Evolutionary conservation across 305 asterid genomes (phyloP).

Genomic region (Fraxinus greggii): DNA sequence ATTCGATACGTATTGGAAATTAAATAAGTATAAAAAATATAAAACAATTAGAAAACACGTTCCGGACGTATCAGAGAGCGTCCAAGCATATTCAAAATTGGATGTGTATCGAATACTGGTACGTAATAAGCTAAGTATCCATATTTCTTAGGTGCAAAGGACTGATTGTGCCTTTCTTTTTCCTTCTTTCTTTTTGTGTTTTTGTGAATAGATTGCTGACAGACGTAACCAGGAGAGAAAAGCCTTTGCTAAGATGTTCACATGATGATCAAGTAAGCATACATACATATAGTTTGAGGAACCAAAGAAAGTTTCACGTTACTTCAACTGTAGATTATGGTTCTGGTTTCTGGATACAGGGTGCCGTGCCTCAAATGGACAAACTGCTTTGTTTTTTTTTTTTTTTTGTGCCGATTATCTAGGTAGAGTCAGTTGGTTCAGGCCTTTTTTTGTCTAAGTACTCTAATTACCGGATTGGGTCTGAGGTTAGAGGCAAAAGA

Average conservation of each 20-base stretch:
- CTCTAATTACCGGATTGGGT: conserved; percentile 26
- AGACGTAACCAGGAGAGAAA: conserved; percentile 68
- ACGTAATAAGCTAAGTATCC: too few relatives aligned
- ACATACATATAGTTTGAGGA: background rate
- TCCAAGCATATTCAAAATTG: too few relatives aligned
- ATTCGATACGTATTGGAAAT: too few relatives aligned
- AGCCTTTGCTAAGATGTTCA: conserved; percentile 76
- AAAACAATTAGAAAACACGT: too few relatives aligned
- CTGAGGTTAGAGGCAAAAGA: conserved; percentile 25
- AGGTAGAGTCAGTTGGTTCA: conserved; percentile 25
- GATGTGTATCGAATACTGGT: too few relatives aligned
- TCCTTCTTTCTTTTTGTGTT: background rate
- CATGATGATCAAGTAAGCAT: conserved; percentile 31
- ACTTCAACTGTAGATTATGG: background rate
- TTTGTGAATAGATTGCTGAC: conserved; percentile 54
- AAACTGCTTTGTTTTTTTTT: background rate
- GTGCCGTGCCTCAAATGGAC: background rate
- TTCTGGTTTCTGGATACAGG: background rate
- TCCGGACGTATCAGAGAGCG: too few relatives aligned
- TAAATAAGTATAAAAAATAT: too few relatives aligned
- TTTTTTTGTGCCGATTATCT: background rate
- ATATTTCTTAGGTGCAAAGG: background rate
- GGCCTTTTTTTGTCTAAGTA: conserved; percentile 18
- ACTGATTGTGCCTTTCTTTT: conserved; percentile 4
- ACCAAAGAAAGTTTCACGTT: background rate